These are phyloP conservation scores for Phytopythium ostracodes DNA, from an alignment of 352 stramenopile genomes.

Conservation along the genomic window DNA sequence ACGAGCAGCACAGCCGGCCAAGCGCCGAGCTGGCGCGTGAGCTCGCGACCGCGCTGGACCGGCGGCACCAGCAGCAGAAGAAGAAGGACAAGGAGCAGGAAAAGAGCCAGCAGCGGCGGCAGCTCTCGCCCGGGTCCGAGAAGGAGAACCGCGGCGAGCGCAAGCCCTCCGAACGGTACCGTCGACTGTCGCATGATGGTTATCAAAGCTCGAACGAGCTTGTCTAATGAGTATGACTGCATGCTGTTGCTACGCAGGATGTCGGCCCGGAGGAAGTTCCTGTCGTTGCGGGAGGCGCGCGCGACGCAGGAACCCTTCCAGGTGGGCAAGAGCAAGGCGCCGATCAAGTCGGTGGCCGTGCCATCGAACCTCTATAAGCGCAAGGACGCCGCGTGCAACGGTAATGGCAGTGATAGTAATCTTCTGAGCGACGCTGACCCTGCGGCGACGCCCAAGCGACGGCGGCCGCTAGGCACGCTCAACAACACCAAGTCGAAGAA, in stretches of 20 bases:
- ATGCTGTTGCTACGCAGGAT: not conserved
- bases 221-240: not conserved
- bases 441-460: not conserved
- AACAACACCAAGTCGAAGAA: not conserved
- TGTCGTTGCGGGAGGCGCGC: slow-evolving; percentile 18
- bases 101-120: not conserved
- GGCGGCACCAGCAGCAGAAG: slow-evolving; percentile 7
- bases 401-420: not conserved
- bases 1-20: slow-evolving; percentile 49
- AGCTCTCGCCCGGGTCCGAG: slow-evolving; percentile 6
- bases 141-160: slow-evolving; percentile 34
- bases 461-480: not conserved
- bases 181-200: no score
- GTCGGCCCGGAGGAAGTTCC: slow-evolving; percentile 8
- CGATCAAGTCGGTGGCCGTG: not conserved
- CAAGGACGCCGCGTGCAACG: no score
- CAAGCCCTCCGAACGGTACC: not conserved
- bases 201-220: no score
- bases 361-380: slow-evolving; percentile 8
- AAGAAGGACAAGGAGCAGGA: not conserved
- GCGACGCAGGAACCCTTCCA: slow-evolving; percentile 20
- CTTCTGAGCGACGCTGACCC: not conserved
- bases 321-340: slow-evolving; percentile 8
- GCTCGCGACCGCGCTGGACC: slow-evolving; percentile 13
- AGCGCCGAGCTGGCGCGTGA: slow-evolving; percentile 47